phyloP scores from a whole-genome alignment of 495 filamentous ascomycete genomes.

The Penicillium psychrofluorescens region DNA sequence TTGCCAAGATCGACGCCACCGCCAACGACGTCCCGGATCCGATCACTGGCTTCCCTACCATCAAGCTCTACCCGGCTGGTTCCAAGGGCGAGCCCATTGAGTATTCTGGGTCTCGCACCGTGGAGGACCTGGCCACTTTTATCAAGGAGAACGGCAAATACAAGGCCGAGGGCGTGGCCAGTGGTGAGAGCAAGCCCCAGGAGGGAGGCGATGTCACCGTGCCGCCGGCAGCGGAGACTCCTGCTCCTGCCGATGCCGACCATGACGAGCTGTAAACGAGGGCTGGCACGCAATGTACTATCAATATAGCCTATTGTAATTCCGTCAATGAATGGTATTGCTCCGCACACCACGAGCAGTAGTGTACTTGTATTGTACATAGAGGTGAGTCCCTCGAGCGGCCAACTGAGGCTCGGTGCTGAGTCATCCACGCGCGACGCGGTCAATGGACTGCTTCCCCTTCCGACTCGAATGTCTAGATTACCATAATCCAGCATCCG shows the following conservation, averaged over 20 bases:
- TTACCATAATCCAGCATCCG: neutral
- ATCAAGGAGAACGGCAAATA: slow-evolving; percentile 92
- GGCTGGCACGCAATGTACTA: slow-evolving; percentile 10
- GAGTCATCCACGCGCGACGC: slow-evolving; percentile 3
- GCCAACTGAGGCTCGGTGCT: no score
- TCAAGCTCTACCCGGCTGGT: slow-evolving; percentile 95
- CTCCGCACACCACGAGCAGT: neutral
- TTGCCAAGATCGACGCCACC: slow-evolving; percentile 98
- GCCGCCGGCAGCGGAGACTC: slow-evolving; percentile 21
- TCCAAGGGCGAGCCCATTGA: slow-evolving; percentile 77
- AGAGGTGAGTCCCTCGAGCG: no score
- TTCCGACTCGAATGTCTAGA: no score
- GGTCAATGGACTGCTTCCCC: no score
- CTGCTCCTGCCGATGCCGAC: slow-evolving; percentile 20
- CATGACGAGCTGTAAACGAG: slow-evolving; percentile 39
- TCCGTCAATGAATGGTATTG: slow-evolving; percentile 3
- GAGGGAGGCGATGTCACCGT: slow-evolving; percentile 18
- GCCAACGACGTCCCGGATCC: slow-evolving; percentile 94
- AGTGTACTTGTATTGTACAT: neutral
- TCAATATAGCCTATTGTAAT: slow-evolving; percentile 12
- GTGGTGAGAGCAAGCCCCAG: slow-evolving; percentile 33
- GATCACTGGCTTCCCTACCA: slow-evolving; percentile 97
- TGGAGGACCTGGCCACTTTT: slow-evolving; percentile 92
- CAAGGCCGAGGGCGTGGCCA: slow-evolving; percentile 57
- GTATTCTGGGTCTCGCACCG: slow-evolving; percentile 81